phyloP scores from a whole-genome alignment of 164 flowering plant species.

The Annona cherimola region DNA sequence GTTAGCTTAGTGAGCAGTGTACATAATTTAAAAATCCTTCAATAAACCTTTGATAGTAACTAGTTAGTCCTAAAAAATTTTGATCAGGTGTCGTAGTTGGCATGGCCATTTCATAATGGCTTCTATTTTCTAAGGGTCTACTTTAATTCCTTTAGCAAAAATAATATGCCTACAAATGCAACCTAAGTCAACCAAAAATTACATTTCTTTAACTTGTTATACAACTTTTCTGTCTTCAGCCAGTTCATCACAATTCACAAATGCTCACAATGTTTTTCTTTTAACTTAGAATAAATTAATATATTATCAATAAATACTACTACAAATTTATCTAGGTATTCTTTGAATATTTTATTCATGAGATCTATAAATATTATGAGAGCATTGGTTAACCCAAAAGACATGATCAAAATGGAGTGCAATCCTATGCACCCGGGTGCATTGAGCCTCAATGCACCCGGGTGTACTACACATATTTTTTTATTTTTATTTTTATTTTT shows the following conservation, averaged over 20 bases:
- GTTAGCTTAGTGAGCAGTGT: no score
- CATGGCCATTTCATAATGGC: background rate
- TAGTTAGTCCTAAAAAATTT: no score
- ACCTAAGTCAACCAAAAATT: background rate
- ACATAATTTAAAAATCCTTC: no score
- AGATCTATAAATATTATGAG: background rate
- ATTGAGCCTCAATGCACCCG: no score
- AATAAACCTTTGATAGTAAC: no score
- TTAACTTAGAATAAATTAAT: background rate
- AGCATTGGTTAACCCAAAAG: background rate
- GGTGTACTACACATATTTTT: no score
- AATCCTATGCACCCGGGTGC: no score
- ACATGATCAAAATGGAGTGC: slow-evolving; percentile 4
- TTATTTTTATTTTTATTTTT: no score
- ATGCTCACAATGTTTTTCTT: slow-evolving; percentile 1
- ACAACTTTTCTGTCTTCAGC: background rate
- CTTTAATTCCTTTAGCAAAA: background rate
- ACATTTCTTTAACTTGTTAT: slow-evolving; percentile 2
- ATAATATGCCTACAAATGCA: background rate
- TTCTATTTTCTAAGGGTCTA: slow-evolving; percentile 4
- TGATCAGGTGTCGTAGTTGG: background rate
- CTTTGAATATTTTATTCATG: no score
- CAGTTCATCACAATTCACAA: background rate
- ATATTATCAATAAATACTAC: slow-evolving; percentile 6
- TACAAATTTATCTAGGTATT: background rate